Evolutionary conservation across 805 yeast genomes (phyloP), one percentile per base, ranked within the genome.

Genomic region (Kregervanrija pseudodelftensis): DNA sequence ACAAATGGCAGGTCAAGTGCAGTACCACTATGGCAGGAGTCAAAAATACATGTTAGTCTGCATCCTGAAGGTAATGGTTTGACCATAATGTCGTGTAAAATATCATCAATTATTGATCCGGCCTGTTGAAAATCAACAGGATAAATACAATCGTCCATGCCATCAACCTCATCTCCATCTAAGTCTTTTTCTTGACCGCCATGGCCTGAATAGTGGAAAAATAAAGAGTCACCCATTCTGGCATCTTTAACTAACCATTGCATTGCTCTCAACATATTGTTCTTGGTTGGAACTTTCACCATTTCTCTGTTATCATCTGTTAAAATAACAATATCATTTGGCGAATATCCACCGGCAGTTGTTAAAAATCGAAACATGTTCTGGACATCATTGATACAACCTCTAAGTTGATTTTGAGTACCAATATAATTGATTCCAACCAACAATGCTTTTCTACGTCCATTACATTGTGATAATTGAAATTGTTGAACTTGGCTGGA

Each of bases 161-260:
- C 69, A 46, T 60, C 64, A 2, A 49, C 56, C 43, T 65, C 69
- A 43, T 64, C 67, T 22, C 68, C 68, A 45, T 65, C 68, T 31
- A 66, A 57, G 60, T 86, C 95, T 39, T 68, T 64, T 4, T 79
- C 76, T 56, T 80, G 84, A 2, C 93, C 88, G 30, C 95, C 95
- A 58, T 87, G 95, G 8, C 95, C 93, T 0, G 93, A 83, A 59
- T 82, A 86, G 60, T 87, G 95, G 72, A 87, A 78, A 54, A 87
- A 80, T 41, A 86, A 63, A 8, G 88, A 76, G 64, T 86, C 95
- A 53, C 86, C 85, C 12, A 93, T 82, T 52, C 66, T 69, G 0
- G 95, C 93, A 49, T 72, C 83, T 15, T 67, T 68, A 15, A 82
- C 90, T 16, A 86, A 72, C 95, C 95, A 86, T 45, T 74, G 79